phyloP scores from a whole-genome alignment of 768 basidiomycete species.

The Boletus rex-veris region DNA sequence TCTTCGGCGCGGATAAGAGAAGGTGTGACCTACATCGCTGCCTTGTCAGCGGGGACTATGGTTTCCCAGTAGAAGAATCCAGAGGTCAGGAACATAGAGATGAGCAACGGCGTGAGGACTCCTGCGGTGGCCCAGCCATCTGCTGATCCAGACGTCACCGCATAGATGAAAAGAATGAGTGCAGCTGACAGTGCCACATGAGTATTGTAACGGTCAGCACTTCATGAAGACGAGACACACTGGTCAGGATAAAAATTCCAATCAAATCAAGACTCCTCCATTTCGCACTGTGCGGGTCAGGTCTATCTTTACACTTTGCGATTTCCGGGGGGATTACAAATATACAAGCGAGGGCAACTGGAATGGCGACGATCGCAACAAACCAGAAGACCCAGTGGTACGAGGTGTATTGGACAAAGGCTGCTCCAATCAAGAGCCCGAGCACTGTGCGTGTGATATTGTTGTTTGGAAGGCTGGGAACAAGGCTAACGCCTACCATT shows the following conservation, averaged over 20 bases:
- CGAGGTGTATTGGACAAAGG: conserved; percentile 37
- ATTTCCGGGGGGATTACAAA: conserved; percentile 34
- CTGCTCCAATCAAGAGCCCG: conserved; percentile 42
- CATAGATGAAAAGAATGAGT: conserved; percentile 40
- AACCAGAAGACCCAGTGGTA: conserved; percentile 55
- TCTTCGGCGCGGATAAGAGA: not conserved
- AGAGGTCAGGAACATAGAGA: conserved; percentile 39
- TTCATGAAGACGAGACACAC: conserved; percentile 15
- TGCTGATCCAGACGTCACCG: conserved; percentile 45
- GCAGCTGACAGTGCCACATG: conserved; percentile 23
- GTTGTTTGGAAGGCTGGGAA: not conserved
- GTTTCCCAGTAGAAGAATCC: conserved; percentile 54
- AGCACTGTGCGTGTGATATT: conserved; percentile 27
- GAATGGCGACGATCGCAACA: conserved; percentile 37
- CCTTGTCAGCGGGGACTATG: conserved; percentile 35
- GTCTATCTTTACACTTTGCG: not conserved
- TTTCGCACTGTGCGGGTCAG: conserved; percentile 5
- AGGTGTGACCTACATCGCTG: conserved; percentile 37
- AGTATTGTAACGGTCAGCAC: not conserved
- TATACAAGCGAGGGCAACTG: conserved; percentile 30
- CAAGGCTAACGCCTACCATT: conserved; percentile 30
- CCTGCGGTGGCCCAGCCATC: conserved; percentile 46
- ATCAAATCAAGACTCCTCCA: conserved; percentile 37
- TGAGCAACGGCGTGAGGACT: conserved; percentile 44
- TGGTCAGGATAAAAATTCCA: conserved; percentile 39